Evolutionary conservation across 139 green algal species (phyloP).

Genomic region (Auxenochlorella pyrenoidosa): DNA sequence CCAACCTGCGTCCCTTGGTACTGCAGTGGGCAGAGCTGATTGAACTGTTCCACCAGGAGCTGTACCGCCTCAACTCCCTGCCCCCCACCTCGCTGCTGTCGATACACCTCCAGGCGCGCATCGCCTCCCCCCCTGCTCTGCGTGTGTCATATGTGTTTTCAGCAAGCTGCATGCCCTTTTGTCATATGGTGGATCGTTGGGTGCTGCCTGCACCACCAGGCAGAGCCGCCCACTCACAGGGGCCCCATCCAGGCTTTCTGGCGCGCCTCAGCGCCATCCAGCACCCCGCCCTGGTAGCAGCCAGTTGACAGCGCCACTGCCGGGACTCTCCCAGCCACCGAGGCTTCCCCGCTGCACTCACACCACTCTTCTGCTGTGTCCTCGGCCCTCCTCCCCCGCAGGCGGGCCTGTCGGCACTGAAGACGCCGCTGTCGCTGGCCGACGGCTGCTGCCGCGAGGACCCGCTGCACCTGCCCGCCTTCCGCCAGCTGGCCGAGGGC

Average conservation of each 20-base stretch:
- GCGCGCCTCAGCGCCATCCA: background rate
- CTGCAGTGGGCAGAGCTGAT: constrained; percentile 71
- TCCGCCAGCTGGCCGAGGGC: constrained; percentile 75
- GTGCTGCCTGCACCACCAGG: background rate
- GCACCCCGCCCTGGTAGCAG: background rate
- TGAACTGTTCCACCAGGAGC: constrained; percentile 78
- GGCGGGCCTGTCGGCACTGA: constrained; percentile 88
- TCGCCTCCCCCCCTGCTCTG: constrained; percentile 48
- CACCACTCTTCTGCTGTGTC: constrained; percentile 30
- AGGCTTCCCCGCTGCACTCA: background rate
- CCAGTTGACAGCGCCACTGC: no score
- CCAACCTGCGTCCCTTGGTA: background rate
- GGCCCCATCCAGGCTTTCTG: no score
- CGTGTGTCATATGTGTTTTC: no score
- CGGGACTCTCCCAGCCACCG: no score
- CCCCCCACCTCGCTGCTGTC: constrained; percentile 75
- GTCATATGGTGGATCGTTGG: no score
- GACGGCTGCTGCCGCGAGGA: constrained; percentile 70
- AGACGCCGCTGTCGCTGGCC: constrained; percentile 71
- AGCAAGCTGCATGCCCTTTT: no score
- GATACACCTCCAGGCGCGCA: constrained; percentile 83
- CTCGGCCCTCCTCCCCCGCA: no score
- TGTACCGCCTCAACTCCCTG: constrained; percentile 85
- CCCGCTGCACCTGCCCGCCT: constrained; percentile 78
- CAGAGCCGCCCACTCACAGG: no score